Base-by-base conservation (phyloP, 768 basidiomycete species). In the Amanita thiersii region DNA sequence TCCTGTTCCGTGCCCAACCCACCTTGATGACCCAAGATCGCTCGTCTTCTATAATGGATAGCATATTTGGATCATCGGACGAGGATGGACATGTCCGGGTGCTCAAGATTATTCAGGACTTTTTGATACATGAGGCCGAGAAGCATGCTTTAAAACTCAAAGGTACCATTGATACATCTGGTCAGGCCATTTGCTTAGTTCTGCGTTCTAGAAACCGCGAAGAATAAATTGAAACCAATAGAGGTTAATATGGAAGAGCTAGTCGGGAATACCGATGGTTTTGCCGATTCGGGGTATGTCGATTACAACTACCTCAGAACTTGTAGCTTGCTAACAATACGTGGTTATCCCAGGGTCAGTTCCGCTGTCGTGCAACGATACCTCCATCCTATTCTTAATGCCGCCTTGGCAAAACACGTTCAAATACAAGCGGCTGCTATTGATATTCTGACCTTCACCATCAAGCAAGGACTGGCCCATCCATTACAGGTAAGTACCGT, bases 311-410 rank as follows among this genome's bases (percentile, higher is more conserved):
- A n/a, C n/a, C n/a, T n/a, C n/a, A n/a, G n/a, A 21, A 26, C 24
- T 6, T 30, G 29, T 9, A 30, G 29, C 5, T 19, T 31, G n/a
- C 2, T 18, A 36, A 5, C 23, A 4, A 11, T 15, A 45, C 9
- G 48, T 30, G 36, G 2, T 7, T 25, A 35, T 47, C 44, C 19
- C 52, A 98, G 94, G 19, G 89, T 97, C 47, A 90, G 88, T 59
- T 93, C 94, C 1, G 88, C 90, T 2, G 75, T 99, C 26, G 83
- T 97, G 0, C 96, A 99, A 54, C 86, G 94, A 6, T 98, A 98
- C 53, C 66, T 98, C 30, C 61, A 69, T 9, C 79, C 79, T 24
- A 90, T 99, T 38, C 63, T 97, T 28, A 72, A 82, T 1, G 86
- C 91, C 0, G 86, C 88, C 0, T 58, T 92, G 15, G 86, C 89